A percentile compares a stretch with the other conserved stretches of the same genome.
phyloP scores from a whole-genome alignment of 306 rosid genomes.

The Begonia fuchsioides region DNA sequence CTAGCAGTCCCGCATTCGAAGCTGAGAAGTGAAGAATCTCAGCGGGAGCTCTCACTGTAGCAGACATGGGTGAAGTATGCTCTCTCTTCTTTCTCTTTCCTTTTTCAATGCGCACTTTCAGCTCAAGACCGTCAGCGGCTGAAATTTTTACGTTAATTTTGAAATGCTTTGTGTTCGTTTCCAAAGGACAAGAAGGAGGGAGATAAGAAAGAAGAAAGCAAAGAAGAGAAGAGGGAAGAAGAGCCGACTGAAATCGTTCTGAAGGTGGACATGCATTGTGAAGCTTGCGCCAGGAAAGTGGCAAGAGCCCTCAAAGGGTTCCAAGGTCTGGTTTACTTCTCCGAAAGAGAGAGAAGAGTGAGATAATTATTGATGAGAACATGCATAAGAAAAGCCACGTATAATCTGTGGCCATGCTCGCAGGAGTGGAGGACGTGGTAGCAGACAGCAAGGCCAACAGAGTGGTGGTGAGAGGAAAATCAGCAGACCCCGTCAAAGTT shows the following conservation, averaged over 20 bases:
- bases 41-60: background rate
- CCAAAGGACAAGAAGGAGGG: conserved; percentile 10
- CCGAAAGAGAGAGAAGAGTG: too few relatives aligned
- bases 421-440: conserved; percentile 74
- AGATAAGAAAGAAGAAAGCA: background rate
- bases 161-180: too few relatives aligned
- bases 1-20: conserved; percentile 1
- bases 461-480: conserved; percentile 77
- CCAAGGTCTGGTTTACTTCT: background rate
- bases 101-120: conserved; percentile 13
- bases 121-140: too few relatives aligned
- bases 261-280: background rate
- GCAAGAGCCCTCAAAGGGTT: background rate
- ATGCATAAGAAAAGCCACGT: too few relatives aligned
- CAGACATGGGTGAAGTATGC: conserved; percentile 59
- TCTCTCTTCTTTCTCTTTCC: conserved; percentile 6
- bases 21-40: too few relatives aligned
- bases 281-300: background rate
- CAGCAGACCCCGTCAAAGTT: conserved; percentile 81
- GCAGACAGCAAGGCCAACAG: conserved; percentile 60
- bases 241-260: background rate
- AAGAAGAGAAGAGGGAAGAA: background rate
- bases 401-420: background rate
- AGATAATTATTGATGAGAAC: too few relatives aligned
- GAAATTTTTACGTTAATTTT: too few relatives aligned